Conservation (phyloP, 805 yeast genomes). For the Spathaspora boniae region DNA sequence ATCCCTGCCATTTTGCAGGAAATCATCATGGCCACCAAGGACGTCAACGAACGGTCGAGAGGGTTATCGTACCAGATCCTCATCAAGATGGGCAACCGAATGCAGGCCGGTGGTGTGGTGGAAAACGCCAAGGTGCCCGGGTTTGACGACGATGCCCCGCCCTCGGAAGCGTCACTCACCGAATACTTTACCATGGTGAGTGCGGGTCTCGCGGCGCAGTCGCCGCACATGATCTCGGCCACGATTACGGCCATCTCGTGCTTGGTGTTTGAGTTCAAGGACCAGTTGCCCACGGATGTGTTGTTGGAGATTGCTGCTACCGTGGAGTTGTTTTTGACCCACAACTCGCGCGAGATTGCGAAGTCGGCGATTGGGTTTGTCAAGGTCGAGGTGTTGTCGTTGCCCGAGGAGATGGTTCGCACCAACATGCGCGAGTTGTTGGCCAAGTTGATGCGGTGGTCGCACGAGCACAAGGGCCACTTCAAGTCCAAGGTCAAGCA, state of each 20-base stretch:
- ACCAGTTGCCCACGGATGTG: slow-evolving; percentile 54
- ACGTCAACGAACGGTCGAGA: slow-evolving; percentile 88
- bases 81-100: slow-evolving; percentile 74
- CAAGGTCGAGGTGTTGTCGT: slow-evolving; percentile 78
- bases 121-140: slow-evolving; percentile 65
- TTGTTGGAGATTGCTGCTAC: slow-evolving; percentile 78
- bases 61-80: slow-evolving; percentile 72
- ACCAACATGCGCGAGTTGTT: slow-evolving; percentile 64
- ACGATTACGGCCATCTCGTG: slow-evolving; percentile 83
- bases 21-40: slow-evolving; percentile 86
- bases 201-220: slow-evolving; percentile 93
- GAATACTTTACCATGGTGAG: slow-evolving; percentile 91
- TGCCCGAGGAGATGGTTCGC: slow-evolving; percentile 74
- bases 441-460: slow-evolving; percentile 79
- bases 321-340: slow-evolving; percentile 84
- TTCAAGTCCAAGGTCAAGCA: slow-evolving; percentile 92
- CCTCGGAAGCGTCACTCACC: slow-evolving; percentile 62
- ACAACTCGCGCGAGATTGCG: slow-evolving; percentile 89
- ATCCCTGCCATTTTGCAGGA: slow-evolving; percentile 84
- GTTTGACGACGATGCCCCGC: slow-evolving; percentile 59
- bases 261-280: slow-evolving; percentile 80
- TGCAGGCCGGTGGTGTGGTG: slow-evolving; percentile 68
- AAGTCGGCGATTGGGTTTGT: slow-evolving; percentile 93
- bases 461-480: slow-evolving; percentile 93
- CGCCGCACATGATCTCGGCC: slow-evolving; percentile 97